Evolutionary conservation across 441 rosid species (phyloP).

Genomic region (Populus hybrid): DNA sequence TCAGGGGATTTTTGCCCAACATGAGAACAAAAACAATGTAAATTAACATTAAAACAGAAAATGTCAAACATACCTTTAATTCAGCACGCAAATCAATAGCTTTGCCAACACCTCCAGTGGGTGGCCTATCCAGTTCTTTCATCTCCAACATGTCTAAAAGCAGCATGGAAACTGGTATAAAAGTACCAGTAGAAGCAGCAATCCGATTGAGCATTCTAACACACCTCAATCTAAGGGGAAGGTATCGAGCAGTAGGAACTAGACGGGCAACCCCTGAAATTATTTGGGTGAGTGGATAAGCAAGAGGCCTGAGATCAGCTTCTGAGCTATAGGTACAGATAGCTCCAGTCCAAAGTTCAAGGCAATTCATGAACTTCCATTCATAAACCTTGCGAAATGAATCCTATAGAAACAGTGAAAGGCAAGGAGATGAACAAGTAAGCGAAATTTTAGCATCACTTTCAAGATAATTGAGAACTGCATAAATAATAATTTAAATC

Average conservation of each 20-base stretch:
- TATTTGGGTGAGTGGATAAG: conserved; percentile 86
- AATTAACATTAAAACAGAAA: background rate
- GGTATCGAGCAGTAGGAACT: conserved; percentile 89
- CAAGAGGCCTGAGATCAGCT: conserved; percentile 78
- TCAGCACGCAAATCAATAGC: conserved; percentile 68
- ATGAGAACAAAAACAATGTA: background rate
- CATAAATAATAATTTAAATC: background rate
- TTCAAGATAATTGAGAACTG: background rate
- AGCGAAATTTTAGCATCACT: background rate
- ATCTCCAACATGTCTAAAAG: conserved; percentile 96
- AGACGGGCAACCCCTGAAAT: conserved; percentile 85
- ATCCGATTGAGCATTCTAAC: conserved; percentile 87
- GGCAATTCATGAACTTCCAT: conserved; percentile 93
- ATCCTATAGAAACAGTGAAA: conserved; percentile 46
- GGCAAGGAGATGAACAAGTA: background rate
- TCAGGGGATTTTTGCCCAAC: background rate
- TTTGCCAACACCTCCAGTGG: conserved; percentile 88
- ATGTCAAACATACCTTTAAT: conserved; percentile 52
- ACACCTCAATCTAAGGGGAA: conserved; percentile 88
- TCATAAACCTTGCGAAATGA: conserved; percentile 89
- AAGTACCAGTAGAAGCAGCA: conserved; percentile 71
- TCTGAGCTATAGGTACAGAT: conserved; percentile 67
- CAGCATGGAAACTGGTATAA: conserved; percentile 83
- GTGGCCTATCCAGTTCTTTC: conserved; percentile 84
- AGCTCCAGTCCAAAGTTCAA: conserved; percentile 98